Base-by-base conservation (phyloP, 2,329 filamentous ascomycete species). In the Endothia cerciana region DNA sequence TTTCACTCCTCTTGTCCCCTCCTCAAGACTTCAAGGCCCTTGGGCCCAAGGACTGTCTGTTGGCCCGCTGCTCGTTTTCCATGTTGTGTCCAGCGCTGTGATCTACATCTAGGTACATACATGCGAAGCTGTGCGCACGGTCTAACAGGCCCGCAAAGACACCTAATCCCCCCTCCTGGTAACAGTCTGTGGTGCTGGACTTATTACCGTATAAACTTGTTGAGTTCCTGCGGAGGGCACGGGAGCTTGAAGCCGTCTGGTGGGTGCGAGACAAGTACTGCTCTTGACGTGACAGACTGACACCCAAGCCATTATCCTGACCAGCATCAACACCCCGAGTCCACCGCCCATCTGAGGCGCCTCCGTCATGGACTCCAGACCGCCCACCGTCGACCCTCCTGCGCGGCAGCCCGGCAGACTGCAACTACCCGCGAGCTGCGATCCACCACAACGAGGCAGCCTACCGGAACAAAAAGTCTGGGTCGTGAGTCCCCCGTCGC, bases 351-450 rank as follows among this genome's bases (percentile, higher is more conserved):
- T 13, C n/a, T 28, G 38, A 45, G 40, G 40, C 40, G n/a, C 33
- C 65, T 58, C 43, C 40, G 51, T 19, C 40, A 74, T 74, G 73
- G 73, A 74, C 41, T 56, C 68, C n/a, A 70, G 70, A 40, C 71
- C 69, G 28, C 51, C 40, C 58, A 62, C 63, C 6, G 60, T 64
- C 15, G 72, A 74, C 41, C 65, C 59, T n/a, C 65, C 60, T 19
- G 73, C 71, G 25, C 69, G 68, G 13, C 77, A 74, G 74, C 75
- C 73, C 53, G 84, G 79, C 71, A 63, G 66, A 51, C 78, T 88
- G 40, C 82, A 89, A 71, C 86, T 98, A 3, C 94, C 94, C 0
- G 82, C 89, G 41, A 96, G 92, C 71, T 97, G 93, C 76, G 92
- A 97, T 72, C 94, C 94, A 33, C 93, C 94, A 0, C 86, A 87